phyloP scores from a whole-genome alignment of 2,329 filamentous ascomycete species.

The Tolypocladium ovalisporum region DNA sequence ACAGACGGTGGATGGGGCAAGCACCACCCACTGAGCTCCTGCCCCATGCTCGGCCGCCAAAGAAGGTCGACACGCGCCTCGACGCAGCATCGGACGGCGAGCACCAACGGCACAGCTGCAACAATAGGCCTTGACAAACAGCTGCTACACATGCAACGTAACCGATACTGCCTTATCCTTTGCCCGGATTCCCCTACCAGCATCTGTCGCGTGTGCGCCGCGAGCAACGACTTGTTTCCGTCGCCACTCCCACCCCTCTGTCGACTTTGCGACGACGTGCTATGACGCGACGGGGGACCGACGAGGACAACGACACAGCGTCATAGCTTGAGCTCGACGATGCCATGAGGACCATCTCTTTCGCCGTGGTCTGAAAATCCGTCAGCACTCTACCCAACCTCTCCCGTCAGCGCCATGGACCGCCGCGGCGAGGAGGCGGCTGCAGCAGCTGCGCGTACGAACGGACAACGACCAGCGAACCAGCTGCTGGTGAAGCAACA shows the following conservation, averaged over 20 bases:
- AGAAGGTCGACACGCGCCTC: not conserved
- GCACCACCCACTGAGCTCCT: not conserved
- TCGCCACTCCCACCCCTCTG: not conserved
- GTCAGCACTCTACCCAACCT: no score
- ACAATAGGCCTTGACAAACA: not conserved
- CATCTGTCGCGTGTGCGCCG: not conserved
- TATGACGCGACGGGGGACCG: not conserved
- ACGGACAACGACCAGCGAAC: not conserved
- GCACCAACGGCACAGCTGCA: not conserved
- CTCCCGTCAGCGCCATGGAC: not conserved
- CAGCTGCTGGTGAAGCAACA: slow-evolving; percentile 26
- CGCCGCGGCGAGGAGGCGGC: not conserved
- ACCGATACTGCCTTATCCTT: not conserved
- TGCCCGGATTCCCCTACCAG: not conserved
- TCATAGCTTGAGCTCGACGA: not conserved
- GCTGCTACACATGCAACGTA: not conserved
- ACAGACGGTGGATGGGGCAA: not conserved
- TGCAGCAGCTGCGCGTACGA: not conserved
- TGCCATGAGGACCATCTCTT: not conserved
- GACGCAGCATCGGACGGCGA: not conserved
- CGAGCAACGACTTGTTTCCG: not conserved
- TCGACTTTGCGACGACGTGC: not conserved
- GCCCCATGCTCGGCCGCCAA: not conserved
- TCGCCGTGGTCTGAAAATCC: not conserved
- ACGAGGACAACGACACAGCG: not conserved